A percentile compares a stretch with the other conserved stretches of the same genome.
phyloP scores from a whole-genome alignment of 495 filamentous ascomycete species.

The Letharia lupina region DNA sequence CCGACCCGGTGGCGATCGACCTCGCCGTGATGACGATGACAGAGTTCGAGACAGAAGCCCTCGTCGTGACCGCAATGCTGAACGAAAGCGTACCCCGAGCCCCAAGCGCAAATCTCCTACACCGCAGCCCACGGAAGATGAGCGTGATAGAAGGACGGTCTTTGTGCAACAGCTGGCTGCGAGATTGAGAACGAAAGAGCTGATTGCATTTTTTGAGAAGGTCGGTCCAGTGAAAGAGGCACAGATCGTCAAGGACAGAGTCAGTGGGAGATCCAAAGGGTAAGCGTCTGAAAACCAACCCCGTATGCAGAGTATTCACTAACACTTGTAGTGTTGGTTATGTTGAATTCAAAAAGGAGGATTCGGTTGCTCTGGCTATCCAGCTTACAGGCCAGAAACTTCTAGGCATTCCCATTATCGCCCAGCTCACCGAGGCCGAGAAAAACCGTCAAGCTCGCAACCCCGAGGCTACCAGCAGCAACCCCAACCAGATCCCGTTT shows the following conservation, averaged over 20 bases:
- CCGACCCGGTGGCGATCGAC: slow-evolving; percentile 52
- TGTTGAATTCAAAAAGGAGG: slow-evolving; percentile 97
- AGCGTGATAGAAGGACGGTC: slow-evolving; percentile 91
- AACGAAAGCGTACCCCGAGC: slow-evolving; percentile 44
- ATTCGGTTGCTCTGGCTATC: slow-evolving; percentile 85
- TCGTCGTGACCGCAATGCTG: slow-evolving; percentile 48
- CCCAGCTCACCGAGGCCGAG: slow-evolving; percentile 95
- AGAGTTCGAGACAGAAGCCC: slow-evolving; percentile 38
- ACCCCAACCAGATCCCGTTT: slow-evolving; percentile 77
- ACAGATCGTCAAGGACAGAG: slow-evolving; percentile 97
- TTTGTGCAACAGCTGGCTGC: slow-evolving; percentile 97
- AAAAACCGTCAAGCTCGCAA: slow-evolving; percentile 96
- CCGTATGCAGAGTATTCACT: slow-evolving; percentile 25
- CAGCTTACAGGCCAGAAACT: slow-evolving; percentile 98
- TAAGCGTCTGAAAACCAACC: slow-evolving; percentile 36
- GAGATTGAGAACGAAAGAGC: slow-evolving; percentile 82
- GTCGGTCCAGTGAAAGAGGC: slow-evolving; percentile 94
- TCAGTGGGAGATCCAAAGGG: slow-evolving; percentile 97
- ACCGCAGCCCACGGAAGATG: slow-evolving; percentile 80
- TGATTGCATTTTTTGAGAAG: slow-evolving; percentile 93
- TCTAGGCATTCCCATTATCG: slow-evolving; percentile 97
- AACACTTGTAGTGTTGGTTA: slow-evolving; percentile 76
- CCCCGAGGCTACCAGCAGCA: slow-evolving; percentile 56
- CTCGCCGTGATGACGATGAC: slow-evolving; percentile 44
- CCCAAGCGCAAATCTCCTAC: slow-evolving; percentile 44